Base-by-base conservation (phyloP, 208 protist genomes). In the Wallacemonas sp. region DNA sequence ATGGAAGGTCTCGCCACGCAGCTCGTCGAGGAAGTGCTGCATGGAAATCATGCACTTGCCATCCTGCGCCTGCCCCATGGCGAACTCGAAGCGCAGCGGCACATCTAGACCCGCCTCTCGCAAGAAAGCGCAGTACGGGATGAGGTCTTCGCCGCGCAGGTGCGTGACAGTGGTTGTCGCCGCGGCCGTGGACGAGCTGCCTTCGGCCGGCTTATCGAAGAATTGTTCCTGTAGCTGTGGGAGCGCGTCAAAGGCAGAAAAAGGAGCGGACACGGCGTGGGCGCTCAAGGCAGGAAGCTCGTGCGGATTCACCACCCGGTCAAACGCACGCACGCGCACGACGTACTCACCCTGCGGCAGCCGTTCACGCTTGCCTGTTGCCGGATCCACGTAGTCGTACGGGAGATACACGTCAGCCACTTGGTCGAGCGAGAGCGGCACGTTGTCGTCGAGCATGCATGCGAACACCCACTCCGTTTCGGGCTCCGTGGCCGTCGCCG, bases 381-480 rank as follows among this genome's bases (percentile, higher is more conserved):
- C 3, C 12, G 50, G 50, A 26, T 57, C 1, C 13, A 73, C 69
- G 50, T 83, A 62, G 57, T 38, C 66, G 65, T 80, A 91, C 26
- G 90, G 90, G 41, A 95, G 63, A 67, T 85, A 89, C 29, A 92
- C 78, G 42, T 84, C 79, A 22, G 63, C 39, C 27, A 45, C 55
- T 41, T 87, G 64, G 48, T 80, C 74, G 57, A 71, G 64, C 30
- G 72, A 85, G 19, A 95, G 72, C 24, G 63, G 54, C 8, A 72
- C 83, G 42, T 75, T 72, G 64, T 95, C 90, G 68, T 93, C 76
- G 19, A 95, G 65, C 90, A 93, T 91, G 12, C 87, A 81, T 0
- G 76, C 86, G 68, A 95, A 95, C 41, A 76, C 74, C 87, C 90
- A 95, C 61, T 87, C 82, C 32, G 58, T 29, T 10, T 54, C 39